phyloP scores from a whole-genome alignment of 345 rosid species.

The Mallotus nudiflorus region DNA sequence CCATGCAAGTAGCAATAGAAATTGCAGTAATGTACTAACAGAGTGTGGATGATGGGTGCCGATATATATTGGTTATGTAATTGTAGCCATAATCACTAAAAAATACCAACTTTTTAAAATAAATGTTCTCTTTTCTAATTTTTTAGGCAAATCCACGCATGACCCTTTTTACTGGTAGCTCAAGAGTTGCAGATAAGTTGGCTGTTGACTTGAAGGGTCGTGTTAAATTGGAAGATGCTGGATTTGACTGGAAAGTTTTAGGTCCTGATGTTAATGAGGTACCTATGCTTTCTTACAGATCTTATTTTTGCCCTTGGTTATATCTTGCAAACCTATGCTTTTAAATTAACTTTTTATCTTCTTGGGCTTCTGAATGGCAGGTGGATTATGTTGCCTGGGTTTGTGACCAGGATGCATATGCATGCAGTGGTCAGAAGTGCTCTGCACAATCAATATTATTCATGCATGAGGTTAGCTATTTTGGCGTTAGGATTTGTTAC shows the following conservation, averaged over 20 bases:
- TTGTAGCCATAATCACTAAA: background rate
- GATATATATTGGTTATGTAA: slow-evolving; percentile 3
- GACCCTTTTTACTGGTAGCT: slow-evolving; percentile 99
- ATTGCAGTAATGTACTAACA: background rate
- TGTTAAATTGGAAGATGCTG: slow-evolving; percentile 94
- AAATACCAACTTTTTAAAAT: background rate
- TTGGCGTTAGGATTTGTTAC: background rate
- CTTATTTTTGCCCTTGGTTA: background rate
- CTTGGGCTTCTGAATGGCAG: slow-evolving; percentile 41
- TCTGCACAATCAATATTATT: slow-evolving; percentile 94
- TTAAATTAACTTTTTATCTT: slow-evolving; percentile 3
- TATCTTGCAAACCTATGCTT: background rate
- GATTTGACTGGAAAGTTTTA: slow-evolving; percentile 97
- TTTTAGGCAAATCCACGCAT: slow-evolving; percentile 83
- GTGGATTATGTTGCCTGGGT: slow-evolving; percentile 96
- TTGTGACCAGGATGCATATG: slow-evolving; percentile 98
- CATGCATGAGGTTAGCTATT: slow-evolving; percentile 80
- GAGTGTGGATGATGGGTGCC: background rate
- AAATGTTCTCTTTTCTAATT: slow-evolving; percentile 3
- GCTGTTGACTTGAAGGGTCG: slow-evolving; percentile 89
- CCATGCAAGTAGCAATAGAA: background rate
- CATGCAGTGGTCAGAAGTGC: slow-evolving; percentile 99
- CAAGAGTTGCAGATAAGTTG: slow-evolving; percentile 91
- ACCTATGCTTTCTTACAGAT: background rate
- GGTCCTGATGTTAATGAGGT: slow-evolving; percentile 99